Percentiles rank a stretch among this genome's conserved stretches.
phyloP scores from a whole-genome alignment of 116 monocot species.

The Zostera marina region DNA sequence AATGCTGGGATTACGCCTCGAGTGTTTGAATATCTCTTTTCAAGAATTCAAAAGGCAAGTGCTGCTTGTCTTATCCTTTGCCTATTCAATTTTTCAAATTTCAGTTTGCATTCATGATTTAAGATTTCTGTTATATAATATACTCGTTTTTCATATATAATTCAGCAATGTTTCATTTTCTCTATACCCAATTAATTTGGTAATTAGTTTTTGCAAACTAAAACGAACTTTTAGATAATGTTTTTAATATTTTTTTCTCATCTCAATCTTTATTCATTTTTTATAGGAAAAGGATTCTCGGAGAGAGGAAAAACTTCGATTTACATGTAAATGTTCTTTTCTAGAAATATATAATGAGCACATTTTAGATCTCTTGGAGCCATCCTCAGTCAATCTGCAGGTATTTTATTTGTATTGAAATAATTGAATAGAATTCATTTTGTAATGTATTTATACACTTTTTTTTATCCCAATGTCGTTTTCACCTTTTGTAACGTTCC shows the following conservation, averaged over 20 bases:
- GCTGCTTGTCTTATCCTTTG: not conserved
- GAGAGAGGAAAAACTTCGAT: slow-evolving; percentile 71
- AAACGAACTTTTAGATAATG: not conserved
- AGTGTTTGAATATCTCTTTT: slow-evolving; percentile 89
- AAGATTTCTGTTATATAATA: not conserved
- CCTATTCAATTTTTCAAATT: not conserved
- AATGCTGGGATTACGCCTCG: slow-evolving; percentile 96
- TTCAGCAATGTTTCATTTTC: not conserved
- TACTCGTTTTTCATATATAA: not conserved
- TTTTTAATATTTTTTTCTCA: too few relatives aligned
- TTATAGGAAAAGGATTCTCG: slow-evolving; percentile 68
- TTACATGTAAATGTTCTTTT: slow-evolving; percentile 93
- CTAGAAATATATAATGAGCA: slow-evolving; percentile 98
- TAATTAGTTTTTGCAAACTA: not conserved
- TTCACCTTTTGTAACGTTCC: too few relatives aligned
- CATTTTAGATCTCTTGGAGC: slow-evolving; percentile 82
- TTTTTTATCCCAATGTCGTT: too few relatives aligned
- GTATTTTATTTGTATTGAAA: slow-evolving; percentile 16
- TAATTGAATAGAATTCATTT: not conserved
- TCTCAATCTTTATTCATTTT: not conserved
- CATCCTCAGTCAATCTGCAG: slow-evolving; percentile 77
- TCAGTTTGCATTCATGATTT: not conserved
- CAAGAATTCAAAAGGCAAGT: slow-evolving; percentile 77
- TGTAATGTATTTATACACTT: not conserved
- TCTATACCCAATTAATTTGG: not conserved